phyloP scores from a whole-genome alignment of 257 asterid genomes.

The Galeopsis tetrahit region DNA sequence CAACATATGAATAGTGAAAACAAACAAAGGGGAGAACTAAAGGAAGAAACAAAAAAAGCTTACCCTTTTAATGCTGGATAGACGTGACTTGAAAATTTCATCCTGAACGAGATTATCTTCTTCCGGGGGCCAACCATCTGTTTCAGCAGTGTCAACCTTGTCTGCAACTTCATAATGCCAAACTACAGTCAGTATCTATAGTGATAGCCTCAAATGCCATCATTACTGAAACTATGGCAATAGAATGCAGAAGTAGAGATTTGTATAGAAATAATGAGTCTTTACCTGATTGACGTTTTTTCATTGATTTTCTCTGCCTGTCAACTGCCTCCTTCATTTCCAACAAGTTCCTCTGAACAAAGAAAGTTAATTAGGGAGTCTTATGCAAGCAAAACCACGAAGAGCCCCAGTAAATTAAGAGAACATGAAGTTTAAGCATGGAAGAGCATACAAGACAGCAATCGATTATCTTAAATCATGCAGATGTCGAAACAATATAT shows the following conservation, averaged over 20 bases:
- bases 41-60: slow-evolving; percentile 36
- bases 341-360: slow-evolving; percentile 69
- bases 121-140: slow-evolving; percentile 72
- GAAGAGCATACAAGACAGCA: background rate
- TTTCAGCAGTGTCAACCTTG: slow-evolving; percentile 73
- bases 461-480: slow-evolving; percentile 11
- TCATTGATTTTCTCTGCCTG: slow-evolving; percentile 87
- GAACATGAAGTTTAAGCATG: background rate
- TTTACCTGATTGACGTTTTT: slow-evolving; percentile 86
- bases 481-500: background rate
- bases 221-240: slow-evolving; percentile 17
- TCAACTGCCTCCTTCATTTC: slow-evolving; percentile 93
- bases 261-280: slow-evolving; percentile 20
- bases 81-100: slow-evolving; percentile 87
- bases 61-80: slow-evolving; percentile 95
- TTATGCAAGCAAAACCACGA: background rate
- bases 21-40: background rate
- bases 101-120: slow-evolving; percentile 86
- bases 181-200: background rate
- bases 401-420: background rate
- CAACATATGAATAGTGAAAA: slow-evolving; percentile 29
- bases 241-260: slow-evolving; percentile 23
- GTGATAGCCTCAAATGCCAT: background rate
- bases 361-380: slow-evolving; percentile 13
- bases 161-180: slow-evolving; percentile 51